These are phyloP conservation scores for Gamarada debralockiae DNA, from an alignment of 495 filamentous ascomycete species.

Conservation along the genomic window DNA sequence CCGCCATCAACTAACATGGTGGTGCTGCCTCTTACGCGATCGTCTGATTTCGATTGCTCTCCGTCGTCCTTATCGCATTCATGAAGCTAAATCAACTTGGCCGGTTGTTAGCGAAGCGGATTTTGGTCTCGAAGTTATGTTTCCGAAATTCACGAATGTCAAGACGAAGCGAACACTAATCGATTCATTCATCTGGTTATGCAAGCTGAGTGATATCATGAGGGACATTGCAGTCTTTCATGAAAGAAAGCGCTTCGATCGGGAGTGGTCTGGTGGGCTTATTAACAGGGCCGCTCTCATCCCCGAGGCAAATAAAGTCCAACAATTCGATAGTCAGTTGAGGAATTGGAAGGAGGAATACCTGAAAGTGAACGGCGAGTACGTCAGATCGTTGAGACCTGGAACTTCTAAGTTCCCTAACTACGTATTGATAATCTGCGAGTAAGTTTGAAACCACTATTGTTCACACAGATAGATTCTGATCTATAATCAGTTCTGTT, in stretches of 20 bases:
- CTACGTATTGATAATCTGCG: background rate
- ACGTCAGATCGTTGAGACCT: background rate
- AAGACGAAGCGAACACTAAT: background rate
- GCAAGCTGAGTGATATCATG: constrained; percentile 2
- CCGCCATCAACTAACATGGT: background rate
- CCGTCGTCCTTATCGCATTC: background rate
- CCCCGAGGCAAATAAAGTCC: background rate
- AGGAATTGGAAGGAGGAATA: background rate
- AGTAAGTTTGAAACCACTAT: background rate
- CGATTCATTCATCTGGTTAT: background rate
- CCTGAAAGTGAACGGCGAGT: background rate
- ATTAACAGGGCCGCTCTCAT: background rate
- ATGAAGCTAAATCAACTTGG: background rate
- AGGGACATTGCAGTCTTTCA: constrained; percentile 1
- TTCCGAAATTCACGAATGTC: background rate
- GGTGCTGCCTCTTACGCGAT: constrained; percentile 1
- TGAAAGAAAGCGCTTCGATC: background rate
- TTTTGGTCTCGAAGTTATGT: background rate
- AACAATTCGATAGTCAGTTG: background rate
- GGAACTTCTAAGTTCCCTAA: background rate
- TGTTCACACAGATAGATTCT: background rate
- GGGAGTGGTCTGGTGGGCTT: background rate
- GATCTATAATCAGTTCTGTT: background rate
- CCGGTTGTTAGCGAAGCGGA: background rate
- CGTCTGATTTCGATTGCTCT: background rate